These are phyloP conservation scores for Solanum hybrid DNA, from an alignment of 305 asterid genomes.

Conservation along the genomic window DNA sequence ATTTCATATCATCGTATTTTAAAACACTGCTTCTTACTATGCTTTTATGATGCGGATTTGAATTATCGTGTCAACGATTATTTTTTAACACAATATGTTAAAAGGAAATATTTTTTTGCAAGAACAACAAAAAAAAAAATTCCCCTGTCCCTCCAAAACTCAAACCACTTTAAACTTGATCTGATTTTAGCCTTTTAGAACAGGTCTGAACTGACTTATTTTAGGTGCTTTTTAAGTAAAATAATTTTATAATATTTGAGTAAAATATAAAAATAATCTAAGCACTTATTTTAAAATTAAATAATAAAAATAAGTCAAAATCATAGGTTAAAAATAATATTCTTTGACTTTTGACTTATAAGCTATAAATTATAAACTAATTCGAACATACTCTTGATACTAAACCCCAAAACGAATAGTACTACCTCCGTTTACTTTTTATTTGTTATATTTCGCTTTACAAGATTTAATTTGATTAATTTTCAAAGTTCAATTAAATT, in stretches of 20 bases:
- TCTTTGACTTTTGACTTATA: not conserved
- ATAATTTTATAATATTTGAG: too few species aligned
- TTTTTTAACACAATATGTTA: too few species aligned
- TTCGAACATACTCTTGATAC: not conserved
- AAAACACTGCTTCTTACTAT: not conserved
- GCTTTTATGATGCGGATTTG: not conserved
- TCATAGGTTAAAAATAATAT: too few species aligned
- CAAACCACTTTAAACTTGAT: not conserved
- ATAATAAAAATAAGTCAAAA: not conserved
- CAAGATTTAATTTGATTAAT: too few species aligned
- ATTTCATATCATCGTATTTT: not conserved
- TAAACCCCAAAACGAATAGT: not conserved
- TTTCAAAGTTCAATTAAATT: too few species aligned
- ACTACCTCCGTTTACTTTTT: too few species aligned
- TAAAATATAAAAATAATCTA: too few species aligned
- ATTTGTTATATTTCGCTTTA: too few species aligned
- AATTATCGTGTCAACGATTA: not conserved
- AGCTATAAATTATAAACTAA: not conserved
- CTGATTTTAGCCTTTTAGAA: not conserved
- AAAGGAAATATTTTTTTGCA: not conserved
- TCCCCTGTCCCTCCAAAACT: not conserved
- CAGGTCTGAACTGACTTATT: not conserved
- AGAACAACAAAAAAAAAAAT: too few species aligned
- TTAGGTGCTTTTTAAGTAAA: not conserved
- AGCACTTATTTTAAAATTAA: too few species aligned